phyloP scores from a whole-genome alignment of 1,284 basidiomycete genomes.

The Cystobasidium slooffiae region DNA sequence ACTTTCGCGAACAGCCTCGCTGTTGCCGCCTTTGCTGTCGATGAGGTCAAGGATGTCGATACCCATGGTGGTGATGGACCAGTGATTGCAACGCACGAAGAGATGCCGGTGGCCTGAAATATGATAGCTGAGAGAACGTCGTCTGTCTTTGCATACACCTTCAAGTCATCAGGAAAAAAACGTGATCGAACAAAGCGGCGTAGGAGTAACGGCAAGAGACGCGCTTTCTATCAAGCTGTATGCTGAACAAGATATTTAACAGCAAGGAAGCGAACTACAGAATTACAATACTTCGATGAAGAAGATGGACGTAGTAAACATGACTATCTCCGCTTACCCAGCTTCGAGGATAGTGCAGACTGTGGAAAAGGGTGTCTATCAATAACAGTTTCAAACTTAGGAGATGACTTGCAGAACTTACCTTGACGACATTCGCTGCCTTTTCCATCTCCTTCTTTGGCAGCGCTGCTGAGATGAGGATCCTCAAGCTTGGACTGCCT shows the following conservation, averaged over 20 bases:
- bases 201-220: not conserved
- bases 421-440: conserved; percentile 62
- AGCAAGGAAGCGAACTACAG: not conserved
- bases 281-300: not conserved
- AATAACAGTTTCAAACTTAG: not conserved
- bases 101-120: not conserved
- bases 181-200: conserved; percentile 10
- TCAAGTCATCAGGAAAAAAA: not conserved
- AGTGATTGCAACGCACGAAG: not conserved
- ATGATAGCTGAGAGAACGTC: not conserved
- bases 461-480: conserved; percentile 77
- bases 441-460: conserved; percentile 90
- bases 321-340: conserved; percentile 19
- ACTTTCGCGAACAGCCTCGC: conserved; percentile 88
- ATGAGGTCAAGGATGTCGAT: conserved; percentile 52
- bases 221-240: not conserved
- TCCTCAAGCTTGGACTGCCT: conserved; percentile 79
- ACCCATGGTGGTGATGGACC: conserved; percentile 20
- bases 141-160: not conserved
- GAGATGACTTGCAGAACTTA: conserved; percentile 3
- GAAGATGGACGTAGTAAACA: not conserved
- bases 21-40: conserved; percentile 74
- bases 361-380: conserved; percentile 14
- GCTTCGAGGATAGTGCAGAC: conserved; percentile 30
- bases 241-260: not conserved